These are phyloP conservation scores for Lachnellula hyalina DNA, from an alignment of 2,329 filamentous ascomycete genomes.

Conservation along the genomic window DNA sequence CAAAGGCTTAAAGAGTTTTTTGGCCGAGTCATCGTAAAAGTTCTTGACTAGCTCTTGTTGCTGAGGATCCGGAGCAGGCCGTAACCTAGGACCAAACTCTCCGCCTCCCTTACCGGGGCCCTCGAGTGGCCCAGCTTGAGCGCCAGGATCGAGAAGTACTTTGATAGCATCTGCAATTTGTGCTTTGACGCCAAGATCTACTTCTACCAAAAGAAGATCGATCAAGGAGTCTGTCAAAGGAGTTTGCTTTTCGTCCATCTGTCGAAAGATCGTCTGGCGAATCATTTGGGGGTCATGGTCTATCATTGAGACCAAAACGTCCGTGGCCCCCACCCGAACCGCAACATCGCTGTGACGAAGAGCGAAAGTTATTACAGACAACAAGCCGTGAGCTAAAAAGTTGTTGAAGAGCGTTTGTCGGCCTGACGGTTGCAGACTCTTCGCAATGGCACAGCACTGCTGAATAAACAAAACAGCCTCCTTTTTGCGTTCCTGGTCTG, in stretches of 20 bases:
- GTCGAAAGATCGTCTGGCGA: constrained; percentile 84
- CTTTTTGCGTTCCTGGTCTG: constrained; percentile 71
- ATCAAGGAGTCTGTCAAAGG: constrained; percentile 90
- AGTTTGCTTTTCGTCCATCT: constrained; percentile 79
- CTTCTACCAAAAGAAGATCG: constrained; percentile 83
- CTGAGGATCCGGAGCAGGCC: constrained; percentile 59
- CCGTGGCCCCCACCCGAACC: constrained; percentile 86
- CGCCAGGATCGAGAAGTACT: constrained; percentile 74
- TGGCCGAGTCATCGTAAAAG: constrained; percentile 85
- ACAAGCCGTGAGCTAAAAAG: constrained; percentile 80
- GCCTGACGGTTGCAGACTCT: constrained; percentile 81
- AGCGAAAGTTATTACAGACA: constrained; percentile 87
- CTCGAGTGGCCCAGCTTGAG: constrained; percentile 55
- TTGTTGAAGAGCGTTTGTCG: constrained; percentile 82
- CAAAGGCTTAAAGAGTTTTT: constrained; percentile 80
- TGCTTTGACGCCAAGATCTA: constrained; percentile 89
- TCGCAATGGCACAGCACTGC: constrained; percentile 89
- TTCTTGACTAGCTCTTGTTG: constrained; percentile 80
- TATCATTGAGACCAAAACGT: constrained; percentile 88
- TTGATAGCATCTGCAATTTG: constrained; percentile 95
- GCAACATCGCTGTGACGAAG: constrained; percentile 78
- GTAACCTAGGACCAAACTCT: constrained; percentile 62
- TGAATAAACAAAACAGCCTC: constrained; percentile 95
- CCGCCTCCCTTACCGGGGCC: constrained; percentile 57
- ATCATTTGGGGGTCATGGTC: constrained; percentile 96